Evolutionary conservation across 495 filamentous ascomycete genomes (phyloP), one percentile per base, ranked within the genome.

Genomic region (Talaromyces proteolyticus): DNA sequence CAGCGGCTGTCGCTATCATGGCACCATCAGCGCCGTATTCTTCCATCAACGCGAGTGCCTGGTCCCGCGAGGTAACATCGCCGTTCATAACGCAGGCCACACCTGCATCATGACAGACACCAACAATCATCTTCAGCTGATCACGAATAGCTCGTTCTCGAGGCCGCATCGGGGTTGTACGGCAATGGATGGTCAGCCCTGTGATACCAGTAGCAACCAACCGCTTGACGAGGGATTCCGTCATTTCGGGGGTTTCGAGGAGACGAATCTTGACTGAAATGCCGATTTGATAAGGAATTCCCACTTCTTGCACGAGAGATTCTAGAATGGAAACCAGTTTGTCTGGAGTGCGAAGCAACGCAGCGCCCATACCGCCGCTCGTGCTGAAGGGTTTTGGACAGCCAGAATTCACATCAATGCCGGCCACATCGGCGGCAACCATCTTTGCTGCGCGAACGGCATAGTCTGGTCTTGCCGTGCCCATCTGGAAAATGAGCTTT

Each of bases 321-420:
- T 83, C 78, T 0, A 98, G 77, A 48, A 98, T 97, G 0, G 81
- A 73, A 44, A 82, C 84, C 0, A 98, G 80, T 54, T 75, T 80
- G 48, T 96, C 92, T 1, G 93, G 94, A 0, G 82, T 87, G 43
- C 78, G 76, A 14, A 98, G 75, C 18, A 98, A 69, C 3, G 91
- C 93, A 0, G 94, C 93, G 23, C 94, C 94, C 93, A 97, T 98
- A 34, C 93, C 94, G 29, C 89, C 86, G 50, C 74, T 75, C 10
- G 91, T 94, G 54, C 84, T 89, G 66, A 98, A 98, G 3, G 94
- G 90, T 67, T 97, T 98, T 0, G 93, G 93, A 65, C 93, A 98
- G 4, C 93, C 93, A 4, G 92, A 88, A 70, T 98, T 98, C 49
- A 98, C 85, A 64, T 97, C 93, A 51, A 98, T 96, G 36, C 94